Evolutionary conservation across 169 alveolate species (phyloP).

Genomic region (Haemoproteus tartakovskyi): DNA sequence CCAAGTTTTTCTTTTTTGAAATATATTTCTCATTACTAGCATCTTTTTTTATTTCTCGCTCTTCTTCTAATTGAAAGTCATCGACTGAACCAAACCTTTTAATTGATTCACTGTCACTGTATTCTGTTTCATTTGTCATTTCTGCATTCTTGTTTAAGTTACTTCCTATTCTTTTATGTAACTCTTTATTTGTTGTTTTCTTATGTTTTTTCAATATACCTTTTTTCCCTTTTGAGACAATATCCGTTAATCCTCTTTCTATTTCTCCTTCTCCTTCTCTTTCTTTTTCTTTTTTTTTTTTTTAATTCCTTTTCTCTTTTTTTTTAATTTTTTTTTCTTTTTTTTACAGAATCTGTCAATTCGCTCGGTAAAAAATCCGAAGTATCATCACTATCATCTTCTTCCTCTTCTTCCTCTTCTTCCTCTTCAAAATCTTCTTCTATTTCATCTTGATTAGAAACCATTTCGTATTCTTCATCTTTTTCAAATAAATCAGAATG

Average conservation of each 20-base stretch:
- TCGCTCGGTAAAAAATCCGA: background rate
- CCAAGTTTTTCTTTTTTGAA: no score
- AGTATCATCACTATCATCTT: background rate
- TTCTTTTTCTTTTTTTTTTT: background rate
- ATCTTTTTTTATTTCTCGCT: no score
- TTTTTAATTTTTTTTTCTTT: background rate
- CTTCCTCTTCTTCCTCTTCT: background rate
- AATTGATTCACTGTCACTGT: no score
- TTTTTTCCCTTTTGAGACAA: background rate
- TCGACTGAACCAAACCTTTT: no score
- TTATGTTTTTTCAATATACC: background rate
- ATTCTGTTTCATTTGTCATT: no score
- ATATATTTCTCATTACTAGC: no score
- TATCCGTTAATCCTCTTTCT: background rate
- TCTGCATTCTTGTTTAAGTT: no score
- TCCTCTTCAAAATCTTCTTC: background rate
- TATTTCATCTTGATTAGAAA: background rate
- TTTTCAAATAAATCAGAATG: no score
- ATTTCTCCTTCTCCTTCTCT: background rate
- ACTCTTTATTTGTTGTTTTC: slow-evolving; percentile 8
- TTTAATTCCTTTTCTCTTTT: background rate
- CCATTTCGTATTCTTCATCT: background rate
- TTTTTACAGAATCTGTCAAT: background rate
- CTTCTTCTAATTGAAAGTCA: no score
- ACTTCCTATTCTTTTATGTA: no score